Evolutionary conservation across 1,139 yeast genomes (phyloP), one percentile per base, ranked within the genome.

Genomic region (Hanseniaspora sp.): DNA sequence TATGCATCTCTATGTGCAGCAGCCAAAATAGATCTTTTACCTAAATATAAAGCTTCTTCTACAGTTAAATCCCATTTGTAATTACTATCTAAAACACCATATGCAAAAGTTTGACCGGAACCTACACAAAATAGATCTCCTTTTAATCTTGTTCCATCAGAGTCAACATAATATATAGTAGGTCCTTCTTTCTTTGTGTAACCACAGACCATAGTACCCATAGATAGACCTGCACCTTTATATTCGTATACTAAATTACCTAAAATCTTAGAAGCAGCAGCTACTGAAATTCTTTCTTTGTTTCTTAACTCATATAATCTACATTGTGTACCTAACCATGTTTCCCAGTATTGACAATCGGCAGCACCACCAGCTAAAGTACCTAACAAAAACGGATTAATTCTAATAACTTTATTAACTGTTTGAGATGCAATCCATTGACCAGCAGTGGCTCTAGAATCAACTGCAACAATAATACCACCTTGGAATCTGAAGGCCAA

Each of bases 351-450:
- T 70, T 94, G 98, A 76, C 99, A 92, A 72, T 92, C 99, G 31
- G 98, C 98, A 53, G 99, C 99, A 74, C 97, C 97, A 71, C 99
- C 99, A 39, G 99, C 99, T 96, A 92, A 83, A 35, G 99, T 92
- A 60, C 99, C 99, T 63, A 92, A 77, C 61, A 92, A 72, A 66
- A 86, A 85, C 53, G 97, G 96, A 70, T 94, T 94, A 71, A 92
- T 92, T 69, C 92, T 92, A 67, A 92, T 90, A 54, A 92, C 98
- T 71, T 92, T 92, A 71, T 92, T 90, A 60, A 92, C 99, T 1
- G 96, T 88, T 70, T 90, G 97, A 30, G 97, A 88, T 15, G 97
- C 98, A 64, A 94, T 84, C 96, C 96, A 92, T 65, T 85, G 83
- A 54, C 98, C 98, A 12, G 95, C 95, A n/a, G 97, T 86, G 58